Base-by-base conservation (phyloP, 805 yeast genomes). In the Saturnispora hagleri region DNA sequence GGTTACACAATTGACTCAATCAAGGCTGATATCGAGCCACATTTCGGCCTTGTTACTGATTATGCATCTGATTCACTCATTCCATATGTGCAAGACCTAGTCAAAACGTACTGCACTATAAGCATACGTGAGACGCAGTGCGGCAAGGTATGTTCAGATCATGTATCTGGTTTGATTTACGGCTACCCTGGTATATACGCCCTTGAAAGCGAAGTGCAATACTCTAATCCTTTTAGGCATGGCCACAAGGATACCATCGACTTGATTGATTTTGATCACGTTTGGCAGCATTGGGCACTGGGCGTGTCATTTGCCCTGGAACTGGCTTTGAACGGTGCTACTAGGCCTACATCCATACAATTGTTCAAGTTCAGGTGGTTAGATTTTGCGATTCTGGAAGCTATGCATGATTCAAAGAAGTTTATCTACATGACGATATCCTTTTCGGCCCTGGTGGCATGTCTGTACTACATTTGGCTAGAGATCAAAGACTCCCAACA, bases 121-220 rank as follows among this genome's bases (percentile, higher is more conserved):
- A 83, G 86, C 3, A 84, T 78, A 61, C 79, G 74, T 38, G 93
- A 85, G 60, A 84, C 95, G 12, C 58, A 71, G 52, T 91, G 97
- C 69, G 96, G 96, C 1, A 89, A 89, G 62, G 93, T 95, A 0
- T 90, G 98, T 67, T 84, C 95, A 17, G 98, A 91, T 69, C 97
- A 89, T 66, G 84, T 93, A 5, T 81, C 95, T 46, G 96, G 96
- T 0, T 67, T 81, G 48, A 81, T 84, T 63, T 79, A 77, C 60
- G 97, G 97, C 0, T 89, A 74, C 67, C 97, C 97, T 4, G 77
- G 89, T 9, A 79, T 89, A 33, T 86, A 89, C 67, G 85, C 88
- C 45, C 79, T 85, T 57, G 99, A 93, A 67, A 75, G 88, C 43
- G 84, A 77, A 52, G 76, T 88, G 65, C 75, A 77, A 51, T 73